A percentile compares a stretch with the other conserved stretches of the same genome.
Conservation (phyloP, 305 asterid genomes). For the Rubia peregrina region DNA sequence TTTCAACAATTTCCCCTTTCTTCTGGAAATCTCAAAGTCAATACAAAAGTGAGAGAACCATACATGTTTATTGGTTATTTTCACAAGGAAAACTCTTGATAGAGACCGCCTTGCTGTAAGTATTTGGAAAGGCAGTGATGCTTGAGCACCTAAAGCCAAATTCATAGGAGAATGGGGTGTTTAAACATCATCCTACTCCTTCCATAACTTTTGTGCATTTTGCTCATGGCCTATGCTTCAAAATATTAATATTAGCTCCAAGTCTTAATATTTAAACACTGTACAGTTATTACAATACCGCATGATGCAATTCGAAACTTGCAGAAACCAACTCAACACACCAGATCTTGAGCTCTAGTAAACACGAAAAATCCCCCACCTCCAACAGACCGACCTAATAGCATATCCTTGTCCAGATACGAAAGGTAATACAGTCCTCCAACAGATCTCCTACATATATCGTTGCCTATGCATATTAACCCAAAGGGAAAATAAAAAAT, state of each 20-base stretch:
- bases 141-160: too few relatives aligned
- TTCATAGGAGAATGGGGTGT: too few relatives aligned
- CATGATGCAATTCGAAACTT: background rate
- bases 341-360: constrained; percentile 47
- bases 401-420: constrained; percentile 72
- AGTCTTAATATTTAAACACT: background rate
- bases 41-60: too few relatives aligned
- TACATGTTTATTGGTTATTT: too few relatives aligned
- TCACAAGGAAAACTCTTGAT: too few relatives aligned
- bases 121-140: too few relatives aligned
- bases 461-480: constrained; percentile 6
- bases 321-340: background rate
- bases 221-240: too few relatives aligned
- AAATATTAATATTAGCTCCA: background rate
- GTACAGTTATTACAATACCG: background rate
- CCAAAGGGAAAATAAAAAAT: background rate
- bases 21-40: too few relatives aligned
- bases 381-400: constrained; percentile 81
- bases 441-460: constrained; percentile 46
- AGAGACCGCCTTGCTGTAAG: too few relatives aligned
- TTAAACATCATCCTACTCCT: too few relatives aligned
- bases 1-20: too few relatives aligned
- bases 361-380: constrained; percentile 83
- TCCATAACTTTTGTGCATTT: too few relatives aligned
- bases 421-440: constrained; percentile 88